Evolutionary conservation across 116 monocot genomes (phyloP).

Genomic region (Dioscorea cayenensis): DNA sequence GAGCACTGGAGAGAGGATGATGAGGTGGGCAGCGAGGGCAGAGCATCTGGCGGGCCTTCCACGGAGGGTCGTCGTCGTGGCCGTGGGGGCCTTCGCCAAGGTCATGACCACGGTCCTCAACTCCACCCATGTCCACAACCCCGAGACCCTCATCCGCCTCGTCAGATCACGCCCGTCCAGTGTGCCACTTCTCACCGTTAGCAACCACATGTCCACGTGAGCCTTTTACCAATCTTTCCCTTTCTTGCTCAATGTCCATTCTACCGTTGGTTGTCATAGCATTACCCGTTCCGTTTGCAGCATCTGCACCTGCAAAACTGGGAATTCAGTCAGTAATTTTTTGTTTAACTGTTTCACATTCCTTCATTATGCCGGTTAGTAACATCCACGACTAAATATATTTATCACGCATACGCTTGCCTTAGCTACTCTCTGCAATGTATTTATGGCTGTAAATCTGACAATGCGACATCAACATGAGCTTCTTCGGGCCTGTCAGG

Average conservation of each 20-base stretch:
- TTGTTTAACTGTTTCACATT: no score
- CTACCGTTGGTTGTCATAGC: not conserved
- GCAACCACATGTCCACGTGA: constrained; percentile 99
- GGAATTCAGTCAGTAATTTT: no score
- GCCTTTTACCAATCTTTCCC: constrained; percentile 2
- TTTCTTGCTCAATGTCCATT: not conserved
- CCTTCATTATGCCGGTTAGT: no score
- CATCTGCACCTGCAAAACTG: no score
- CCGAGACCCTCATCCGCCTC: constrained; percentile 65
- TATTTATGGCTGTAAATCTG: no score
- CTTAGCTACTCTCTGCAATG: no score
- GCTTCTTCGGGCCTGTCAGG: no score
- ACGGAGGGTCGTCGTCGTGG: constrained; percentile 36
- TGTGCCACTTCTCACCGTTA: constrained; percentile 90
- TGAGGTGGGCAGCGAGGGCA: constrained; percentile 46
- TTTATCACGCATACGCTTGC: no score
- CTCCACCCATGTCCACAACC: constrained; percentile 76
- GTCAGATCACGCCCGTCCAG: constrained; percentile 58
- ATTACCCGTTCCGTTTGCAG: not conserved
- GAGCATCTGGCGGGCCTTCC: constrained; percentile 54
- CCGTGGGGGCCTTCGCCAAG: constrained; percentile 77
- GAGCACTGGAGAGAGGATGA: constrained; percentile 3
- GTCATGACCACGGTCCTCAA: constrained; percentile 55
- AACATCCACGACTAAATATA: no score
- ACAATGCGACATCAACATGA: no score